Evolutionary conservation across 768 basidiomycete species (phyloP).

Genomic region (Galerina marginata): DNA sequence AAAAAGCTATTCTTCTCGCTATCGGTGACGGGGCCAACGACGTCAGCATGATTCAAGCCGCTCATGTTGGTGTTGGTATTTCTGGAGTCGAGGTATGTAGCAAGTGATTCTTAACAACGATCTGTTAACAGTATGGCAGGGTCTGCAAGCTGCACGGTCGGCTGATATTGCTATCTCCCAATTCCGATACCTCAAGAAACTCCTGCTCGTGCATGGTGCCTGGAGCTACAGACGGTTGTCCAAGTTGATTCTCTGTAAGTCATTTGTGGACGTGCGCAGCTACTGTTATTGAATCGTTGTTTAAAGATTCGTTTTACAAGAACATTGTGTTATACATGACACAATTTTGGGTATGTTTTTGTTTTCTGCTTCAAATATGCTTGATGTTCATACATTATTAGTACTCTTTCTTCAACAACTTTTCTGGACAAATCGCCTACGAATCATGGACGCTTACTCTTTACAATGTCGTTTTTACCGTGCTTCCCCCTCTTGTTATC

Average conservation of each 20-base stretch:
- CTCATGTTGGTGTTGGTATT: slow-evolving; percentile 96
- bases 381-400: slow-evolving; percentile 34
- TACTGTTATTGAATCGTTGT: background rate
- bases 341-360: slow-evolving; percentile 85
- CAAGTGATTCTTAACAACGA: background rate
- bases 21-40: slow-evolving; percentile 99
- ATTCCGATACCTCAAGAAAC: slow-evolving; percentile 93
- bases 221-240: slow-evolving; percentile 98
- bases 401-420: slow-evolving; percentile 99
- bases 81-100: slow-evolving; percentile 88
- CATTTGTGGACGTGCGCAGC: background rate
- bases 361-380: background rate
- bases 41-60: slow-evolving; percentile 99
- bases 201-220: slow-evolving; percentile 94
- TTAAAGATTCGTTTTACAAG: slow-evolving; percentile 95
- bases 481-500: slow-evolving; percentile 95
- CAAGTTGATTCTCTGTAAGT: slow-evolving; percentile 93
- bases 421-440: slow-evolving; percentile 97
- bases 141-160: slow-evolving; percentile 96
- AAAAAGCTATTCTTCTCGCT: slow-evolving; percentile 90
- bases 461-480: slow-evolving; percentile 96
- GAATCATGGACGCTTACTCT: slow-evolving; percentile 99
- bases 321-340: slow-evolving; percentile 99
- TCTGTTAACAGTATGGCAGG: slow-evolving; percentile 47
- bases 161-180: slow-evolving; percentile 98